Base-by-base conservation (phyloP, 176 grass and related monocot genomes). In the Oryza officinalis region DNA sequence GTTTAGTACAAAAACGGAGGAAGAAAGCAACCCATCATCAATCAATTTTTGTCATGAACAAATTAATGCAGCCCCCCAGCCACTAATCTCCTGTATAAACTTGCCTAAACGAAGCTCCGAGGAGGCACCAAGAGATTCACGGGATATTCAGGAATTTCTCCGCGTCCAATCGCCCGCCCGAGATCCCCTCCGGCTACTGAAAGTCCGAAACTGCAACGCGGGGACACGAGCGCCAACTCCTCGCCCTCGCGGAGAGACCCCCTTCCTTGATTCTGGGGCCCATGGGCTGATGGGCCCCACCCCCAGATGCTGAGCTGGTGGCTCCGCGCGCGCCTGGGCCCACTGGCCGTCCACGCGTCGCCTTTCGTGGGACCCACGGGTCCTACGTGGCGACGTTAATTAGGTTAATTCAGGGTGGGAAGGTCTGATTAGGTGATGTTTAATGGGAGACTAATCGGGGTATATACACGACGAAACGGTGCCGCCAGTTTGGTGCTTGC, bases 171-270 rank as follows among this genome's bases (percentile, higher is more conserved):
- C 61, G 74, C 28, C 80, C 74, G 30, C 67, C 52, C 74, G 74
- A 73, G 80, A 83, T 67, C 67, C 75, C 45, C 67, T 79, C 46
- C 75, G 22, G 87, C 11, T 66, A 74, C 10, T 8, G 5, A 57
- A 30, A n/a, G n/a, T n/a, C n/a, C n/a, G n/a, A n/a, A 50, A 2
- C 46, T 68, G 76, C 35, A 60, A 84, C 87, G 87, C 81, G 81
- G 81, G 64, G 77, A 79, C 33, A 43, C 76, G 87, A 31, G 76
- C 18, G 47, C 80, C 50, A 80, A 4, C 87, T 27, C 47, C 81
- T 80, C 46, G 27, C 35, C 46, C 61, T 84, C 69, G 3, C 75
- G 37, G 60, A 80, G 81, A 74, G 81, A 32, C 27, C 74, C 43
- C 72, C 43, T 54, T 17, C 23, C 32, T 57, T 10, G 18, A 12